Evolutionary conservation across 805 yeast species (phyloP).

Genomic region (Saccharomycopsis fermentans): DNA sequence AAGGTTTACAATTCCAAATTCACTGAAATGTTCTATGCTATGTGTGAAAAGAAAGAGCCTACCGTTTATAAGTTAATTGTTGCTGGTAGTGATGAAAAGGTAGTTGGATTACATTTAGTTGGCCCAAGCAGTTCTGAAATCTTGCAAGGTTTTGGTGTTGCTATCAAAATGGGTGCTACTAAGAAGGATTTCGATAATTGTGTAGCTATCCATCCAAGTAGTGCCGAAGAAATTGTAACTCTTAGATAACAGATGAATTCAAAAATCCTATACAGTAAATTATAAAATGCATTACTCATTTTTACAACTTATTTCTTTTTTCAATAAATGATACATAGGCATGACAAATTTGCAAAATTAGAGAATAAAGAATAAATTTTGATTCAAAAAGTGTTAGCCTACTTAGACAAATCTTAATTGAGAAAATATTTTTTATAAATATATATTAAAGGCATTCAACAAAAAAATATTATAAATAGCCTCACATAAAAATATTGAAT

Average conservation of each 20-base stretch:
- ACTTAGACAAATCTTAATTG: background rate
- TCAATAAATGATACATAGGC: too few species aligned
- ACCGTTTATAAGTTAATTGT: conserved; percentile 77
- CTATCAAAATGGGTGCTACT: conserved; percentile 98
- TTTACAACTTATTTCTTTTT: too few species aligned
- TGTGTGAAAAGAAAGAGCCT: conserved; percentile 71
- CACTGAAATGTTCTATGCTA: conserved; percentile 88
- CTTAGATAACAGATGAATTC: conserved; percentile 26
- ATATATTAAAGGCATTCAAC: background rate
- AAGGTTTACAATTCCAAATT: conserved; percentile 77
- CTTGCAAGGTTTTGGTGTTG: conserved; percentile 97
- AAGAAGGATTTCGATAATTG: conserved; percentile 89
- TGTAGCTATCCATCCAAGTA: conserved; percentile 97
- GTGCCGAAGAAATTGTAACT: conserved; percentile 96
- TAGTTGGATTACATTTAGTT: conserved; percentile 87
- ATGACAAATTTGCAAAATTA: background rate
- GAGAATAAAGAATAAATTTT: too few species aligned
- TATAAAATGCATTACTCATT: background rate
- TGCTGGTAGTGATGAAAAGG: conserved; percentile 78
- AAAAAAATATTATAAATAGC: background rate
- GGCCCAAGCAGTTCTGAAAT: conserved; percentile 91
- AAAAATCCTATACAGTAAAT: background rate
- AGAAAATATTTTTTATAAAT: background rate
- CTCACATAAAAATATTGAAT: conserved; percentile 1
- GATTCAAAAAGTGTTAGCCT: too few species aligned